phyloP scores from a whole-genome alignment of 2,329 filamentous ascomycete genomes.

The Aspergillus ochraceoroseus region DNA sequence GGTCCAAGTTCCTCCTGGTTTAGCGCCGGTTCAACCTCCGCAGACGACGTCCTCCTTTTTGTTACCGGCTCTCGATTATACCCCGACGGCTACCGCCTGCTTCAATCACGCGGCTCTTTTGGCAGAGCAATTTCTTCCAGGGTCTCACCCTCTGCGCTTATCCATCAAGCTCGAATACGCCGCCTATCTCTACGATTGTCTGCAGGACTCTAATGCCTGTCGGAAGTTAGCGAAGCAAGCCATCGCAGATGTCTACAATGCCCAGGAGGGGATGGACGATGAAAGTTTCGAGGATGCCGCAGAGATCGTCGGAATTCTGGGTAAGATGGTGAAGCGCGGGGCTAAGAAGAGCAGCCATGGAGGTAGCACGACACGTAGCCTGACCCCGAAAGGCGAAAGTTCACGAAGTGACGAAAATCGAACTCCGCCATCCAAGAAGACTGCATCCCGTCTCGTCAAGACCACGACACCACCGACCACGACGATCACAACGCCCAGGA shows the following conservation, averaged over 20 bases:
- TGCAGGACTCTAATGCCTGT: slow-evolving; percentile 72
- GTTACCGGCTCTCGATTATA: slow-evolving; percentile 72
- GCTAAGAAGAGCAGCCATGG: slow-evolving; percentile 37
- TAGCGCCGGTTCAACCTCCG: slow-evolving; percentile 31
- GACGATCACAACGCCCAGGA: slow-evolving; percentile 1
- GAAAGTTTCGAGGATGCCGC: slow-evolving; percentile 92
- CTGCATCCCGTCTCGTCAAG: not conserved
- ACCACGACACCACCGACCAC: slow-evolving; percentile 7
- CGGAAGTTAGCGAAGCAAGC: slow-evolving; percentile 73
- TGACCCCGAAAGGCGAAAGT: slow-evolving; percentile 25
- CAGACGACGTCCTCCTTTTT: slow-evolving; percentile 64
- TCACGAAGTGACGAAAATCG: slow-evolving; percentile 33
- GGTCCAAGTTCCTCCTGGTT: slow-evolving; percentile 34
- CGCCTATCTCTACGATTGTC: slow-evolving; percentile 89
- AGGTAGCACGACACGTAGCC: slow-evolving; percentile 26
- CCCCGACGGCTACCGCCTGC: slow-evolving; percentile 72
- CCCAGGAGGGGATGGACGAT: slow-evolving; percentile 87
- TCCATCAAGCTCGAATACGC: slow-evolving; percentile 89
- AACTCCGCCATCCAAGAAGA: slow-evolving; percentile 22
- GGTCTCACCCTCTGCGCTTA: slow-evolving; percentile 81
- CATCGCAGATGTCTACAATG: slow-evolving; percentile 86
- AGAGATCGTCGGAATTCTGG: slow-evolving; percentile 77
- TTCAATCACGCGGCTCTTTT: slow-evolving; percentile 73
- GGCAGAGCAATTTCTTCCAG: slow-evolving; percentile 71
- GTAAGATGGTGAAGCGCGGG: slow-evolving; percentile 81